Evolutionary conservation across 768 basidiomycete genomes (phyloP).

Genomic region (Kwoniella heveanensis): DNA sequence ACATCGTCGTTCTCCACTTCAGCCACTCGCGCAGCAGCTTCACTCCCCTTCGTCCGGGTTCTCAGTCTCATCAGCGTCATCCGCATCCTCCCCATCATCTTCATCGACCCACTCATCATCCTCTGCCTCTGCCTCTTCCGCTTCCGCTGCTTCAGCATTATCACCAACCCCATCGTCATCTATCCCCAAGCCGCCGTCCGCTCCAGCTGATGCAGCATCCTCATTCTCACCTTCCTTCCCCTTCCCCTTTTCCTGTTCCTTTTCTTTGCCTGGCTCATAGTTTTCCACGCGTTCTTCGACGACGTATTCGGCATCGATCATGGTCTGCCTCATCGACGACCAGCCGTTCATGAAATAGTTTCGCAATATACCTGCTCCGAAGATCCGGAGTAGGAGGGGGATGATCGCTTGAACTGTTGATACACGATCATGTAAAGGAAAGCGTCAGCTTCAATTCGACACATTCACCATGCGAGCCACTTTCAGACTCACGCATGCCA

Average conservation of each 20-base stretch:
- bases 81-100: background rate
- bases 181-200: background rate
- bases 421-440: no score
- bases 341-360: conserved; percentile 6
- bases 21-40: no score
- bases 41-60: background rate
- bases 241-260: background rate
- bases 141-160: conserved; percentile 10
- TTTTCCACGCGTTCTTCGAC: conserved; percentile 48
- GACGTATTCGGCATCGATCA: conserved; percentile 49
- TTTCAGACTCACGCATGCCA: conserved; percentile 23
- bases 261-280: conserved; percentile 28
- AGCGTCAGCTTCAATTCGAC: no score
- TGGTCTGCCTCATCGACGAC: conserved; percentile 18
- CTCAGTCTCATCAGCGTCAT: conserved; percentile 1
- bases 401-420: conserved; percentile 23
- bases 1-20: no score
- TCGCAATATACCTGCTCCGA: background rate
- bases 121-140: background rate
- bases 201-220: background rate
- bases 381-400: conserved; percentile 9
- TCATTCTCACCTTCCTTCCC: background rate
- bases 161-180: background rate
- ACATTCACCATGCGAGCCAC: no score
- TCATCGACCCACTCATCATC: conserved; percentile 11